Evolutionary conservation across 1,284 basidiomycete species (phyloP).

Genomic region (Vanrija sp.): DNA sequence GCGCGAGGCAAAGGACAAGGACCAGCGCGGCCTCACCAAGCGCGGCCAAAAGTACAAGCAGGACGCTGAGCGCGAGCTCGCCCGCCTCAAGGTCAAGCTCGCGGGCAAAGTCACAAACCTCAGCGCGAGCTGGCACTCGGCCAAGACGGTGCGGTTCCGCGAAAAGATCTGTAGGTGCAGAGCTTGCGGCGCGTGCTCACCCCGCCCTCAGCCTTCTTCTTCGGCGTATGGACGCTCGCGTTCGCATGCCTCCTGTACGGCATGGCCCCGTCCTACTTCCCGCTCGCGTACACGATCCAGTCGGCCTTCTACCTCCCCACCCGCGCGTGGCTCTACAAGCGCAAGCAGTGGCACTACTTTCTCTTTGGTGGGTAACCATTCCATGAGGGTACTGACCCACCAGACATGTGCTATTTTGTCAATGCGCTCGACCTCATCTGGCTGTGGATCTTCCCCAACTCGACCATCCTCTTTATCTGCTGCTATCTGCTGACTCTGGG

Average conservation of each 20-base stretch:
- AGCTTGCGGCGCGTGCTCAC: not conserved
- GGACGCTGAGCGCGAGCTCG: constrained; percentile 78
- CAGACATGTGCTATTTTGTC: constrained; percentile 70
- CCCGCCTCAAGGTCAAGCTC: constrained; percentile 65
- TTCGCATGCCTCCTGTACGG: constrained; percentile 78
- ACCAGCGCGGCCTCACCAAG: constrained; percentile 11
- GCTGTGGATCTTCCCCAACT: constrained; percentile 76
- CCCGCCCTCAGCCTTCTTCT: constrained; percentile 77
- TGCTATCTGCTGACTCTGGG: constrained; percentile 82
- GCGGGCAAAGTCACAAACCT: constrained; percentile 64
- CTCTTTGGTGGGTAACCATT: constrained; percentile 61
- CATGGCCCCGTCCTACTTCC: constrained; percentile 70
- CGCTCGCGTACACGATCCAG: constrained; percentile 59
- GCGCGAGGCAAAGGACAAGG: constrained; percentile 7
- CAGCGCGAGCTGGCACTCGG: constrained; percentile 73
- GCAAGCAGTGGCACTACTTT: constrained; percentile 85
- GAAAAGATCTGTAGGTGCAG: constrained; percentile 60
- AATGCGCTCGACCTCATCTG: constrained; percentile 84
- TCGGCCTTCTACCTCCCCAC: constrained; percentile 71
- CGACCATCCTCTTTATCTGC: constrained; percentile 69
- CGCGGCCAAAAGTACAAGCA: constrained; percentile 37
- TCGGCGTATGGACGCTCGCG: constrained; percentile 83
- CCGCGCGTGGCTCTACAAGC: constrained; percentile 78
- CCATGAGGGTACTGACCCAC: constrained; percentile 2
- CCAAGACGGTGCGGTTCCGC: constrained; percentile 83